A percentile compares a stretch with the other conserved stretches of the same genome.
phyloP scores from a whole-genome alignment of 169 alveolate species.

The Condylostoma magnum region DNA sequence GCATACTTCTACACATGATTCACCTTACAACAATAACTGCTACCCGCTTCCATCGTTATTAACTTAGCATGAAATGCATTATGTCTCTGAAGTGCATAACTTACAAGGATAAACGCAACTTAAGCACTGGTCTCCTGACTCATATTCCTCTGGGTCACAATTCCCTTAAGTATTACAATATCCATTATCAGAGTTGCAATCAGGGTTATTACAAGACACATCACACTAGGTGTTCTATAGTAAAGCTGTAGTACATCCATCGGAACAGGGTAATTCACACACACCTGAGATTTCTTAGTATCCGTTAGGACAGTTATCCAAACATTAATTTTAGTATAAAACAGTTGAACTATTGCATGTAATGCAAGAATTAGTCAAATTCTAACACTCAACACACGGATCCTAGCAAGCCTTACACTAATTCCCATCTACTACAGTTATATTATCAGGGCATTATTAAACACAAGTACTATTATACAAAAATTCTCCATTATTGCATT shows the following conservation, averaged over 20 bases:
- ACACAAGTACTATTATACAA: not conserved
- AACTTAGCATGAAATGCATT: constrained; percentile 13
- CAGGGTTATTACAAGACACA: not conserved
- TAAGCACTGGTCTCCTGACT: not conserved
- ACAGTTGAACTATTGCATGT: not conserved
- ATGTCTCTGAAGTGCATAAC: constrained; percentile 1
- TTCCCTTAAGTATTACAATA: not conserved
- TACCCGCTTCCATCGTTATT: not conserved
- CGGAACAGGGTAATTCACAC: not conserved
- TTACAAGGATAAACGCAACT: constrained; percentile 27
- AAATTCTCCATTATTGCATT: not conserved
- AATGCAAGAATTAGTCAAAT: not conserved
- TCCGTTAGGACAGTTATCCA: constrained; percentile 26
- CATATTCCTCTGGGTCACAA: not conserved
- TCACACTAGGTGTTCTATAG: not conserved
- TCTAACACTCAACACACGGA: constrained; percentile 8
- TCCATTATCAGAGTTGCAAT: constrained; percentile 14
- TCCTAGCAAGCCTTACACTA: not conserved
- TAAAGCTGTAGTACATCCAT: not conserved
- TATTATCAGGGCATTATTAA: not conserved
- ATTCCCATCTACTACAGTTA: not conserved
- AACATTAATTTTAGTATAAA: not conserved
- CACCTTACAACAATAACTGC: constrained; percentile 9
- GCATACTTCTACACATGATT: constrained; percentile 10
- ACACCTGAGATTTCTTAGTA: not conserved